Conservation (phyloP, 2,329 filamentous ascomycete species). For the Fusarium multiceps region DNA sequence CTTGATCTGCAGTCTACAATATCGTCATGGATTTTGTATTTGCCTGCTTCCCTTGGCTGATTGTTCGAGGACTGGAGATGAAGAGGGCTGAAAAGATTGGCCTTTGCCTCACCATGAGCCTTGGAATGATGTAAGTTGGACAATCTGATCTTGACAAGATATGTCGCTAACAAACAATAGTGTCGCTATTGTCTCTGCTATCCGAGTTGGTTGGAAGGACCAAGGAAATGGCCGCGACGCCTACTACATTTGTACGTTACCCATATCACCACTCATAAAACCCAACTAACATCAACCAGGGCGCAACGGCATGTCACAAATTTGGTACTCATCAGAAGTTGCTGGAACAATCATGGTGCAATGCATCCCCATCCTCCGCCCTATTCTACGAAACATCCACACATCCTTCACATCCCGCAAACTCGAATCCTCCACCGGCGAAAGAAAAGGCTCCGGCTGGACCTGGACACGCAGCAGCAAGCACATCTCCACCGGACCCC, state of each 20-base stretch:
- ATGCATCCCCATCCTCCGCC: constrained; percentile 63
- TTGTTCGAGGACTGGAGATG: constrained; percentile 62
- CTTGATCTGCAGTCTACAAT: constrained; percentile 57
- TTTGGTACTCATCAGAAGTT: constrained; percentile 61
- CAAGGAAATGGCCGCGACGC: constrained; percentile 58
- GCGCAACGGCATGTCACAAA: constrained; percentile 45
- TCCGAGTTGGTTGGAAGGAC: constrained; percentile 62
- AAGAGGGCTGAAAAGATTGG: constrained; percentile 60
- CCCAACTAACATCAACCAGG: constrained; percentile 11
- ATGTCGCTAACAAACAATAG: constrained; percentile 31
- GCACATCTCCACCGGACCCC: constrained; percentile 26
- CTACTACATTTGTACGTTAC: constrained; percentile 58
- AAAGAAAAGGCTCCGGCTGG: constrained; percentile 36
- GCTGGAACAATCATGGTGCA: constrained; percentile 66
- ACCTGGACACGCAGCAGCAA: constrained; percentile 39
- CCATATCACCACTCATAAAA: no score
- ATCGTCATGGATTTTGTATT: constrained; percentile 66
- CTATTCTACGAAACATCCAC: constrained; percentile 53
- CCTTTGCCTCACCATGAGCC: constrained; percentile 62
- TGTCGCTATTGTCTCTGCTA: constrained; percentile 60
- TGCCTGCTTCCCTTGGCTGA: constrained; percentile 61
- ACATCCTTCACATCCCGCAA: constrained; percentile 41
- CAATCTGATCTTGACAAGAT: accelerated
- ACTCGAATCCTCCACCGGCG: constrained; percentile 33
- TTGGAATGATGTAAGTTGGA: constrained; percentile 57